phyloP scores from a whole-genome alignment of 1,284 basidiomycete species.

The Ceratobasidium sp. region DNA sequence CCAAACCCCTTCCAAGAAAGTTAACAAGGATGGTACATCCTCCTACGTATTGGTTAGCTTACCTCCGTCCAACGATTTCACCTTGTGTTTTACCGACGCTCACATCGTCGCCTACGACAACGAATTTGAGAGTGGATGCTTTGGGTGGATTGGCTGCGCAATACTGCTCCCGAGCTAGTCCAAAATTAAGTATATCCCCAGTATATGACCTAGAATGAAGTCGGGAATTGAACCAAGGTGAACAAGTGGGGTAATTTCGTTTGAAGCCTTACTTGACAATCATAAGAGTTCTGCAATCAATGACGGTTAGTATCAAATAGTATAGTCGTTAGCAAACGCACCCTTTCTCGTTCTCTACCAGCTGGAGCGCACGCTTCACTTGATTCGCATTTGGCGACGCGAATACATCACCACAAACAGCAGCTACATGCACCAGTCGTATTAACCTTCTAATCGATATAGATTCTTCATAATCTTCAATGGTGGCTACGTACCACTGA shows the following conservation, averaged over 20 bases:
- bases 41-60: conserved; percentile 45
- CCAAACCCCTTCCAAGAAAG: conserved; percentile 74
- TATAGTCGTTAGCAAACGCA: conserved; percentile 55
- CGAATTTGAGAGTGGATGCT: conserved; percentile 77
- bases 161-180: conserved; percentile 90
- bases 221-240: background rate
- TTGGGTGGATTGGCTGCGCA: conserved; percentile 76
- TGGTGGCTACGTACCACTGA: conserved; percentile 67
- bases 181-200: conserved; percentile 93
- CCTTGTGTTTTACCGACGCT: conserved; percentile 86
- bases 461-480: too few relatives aligned
- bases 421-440: conserved; percentile 64
- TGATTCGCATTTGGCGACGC: conserved; percentile 90
- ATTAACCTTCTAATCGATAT: too few relatives aligned
- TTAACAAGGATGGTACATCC: background rate
- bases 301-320: conserved; percentile 38
- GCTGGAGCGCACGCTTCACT: conserved; percentile 82
- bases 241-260: background rate
- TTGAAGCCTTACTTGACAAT: conserved; percentile 78
- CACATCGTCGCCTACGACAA: conserved; percentile 93
- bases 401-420: conserved; percentile 89
- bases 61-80: conserved; percentile 84
- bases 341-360: conserved; percentile 84
- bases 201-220: conserved; percentile 76
- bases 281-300: conserved; percentile 73